A percentile compares a stretch with the other conserved stretches of the same genome.
These are phyloP conservation scores for Ophiognomonia clavigignenti-juglandacearum DNA, from an alignment of 2,329 filamentous ascomycete species.

Conservation along the genomic window DNA sequence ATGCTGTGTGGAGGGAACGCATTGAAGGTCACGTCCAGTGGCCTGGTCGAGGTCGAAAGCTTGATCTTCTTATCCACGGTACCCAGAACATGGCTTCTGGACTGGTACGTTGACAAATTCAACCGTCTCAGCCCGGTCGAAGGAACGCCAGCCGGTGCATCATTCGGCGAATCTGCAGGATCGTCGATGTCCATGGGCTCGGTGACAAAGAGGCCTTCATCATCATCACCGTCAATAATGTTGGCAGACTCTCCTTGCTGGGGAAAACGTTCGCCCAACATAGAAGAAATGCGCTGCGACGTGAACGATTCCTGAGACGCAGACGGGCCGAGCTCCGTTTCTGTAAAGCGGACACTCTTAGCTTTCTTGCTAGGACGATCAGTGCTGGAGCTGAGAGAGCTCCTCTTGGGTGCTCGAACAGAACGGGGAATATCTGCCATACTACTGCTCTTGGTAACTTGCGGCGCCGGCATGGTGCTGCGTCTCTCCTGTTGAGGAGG, in stretches of 20 bases:
- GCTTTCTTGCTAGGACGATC: slow-evolving; percentile 23
- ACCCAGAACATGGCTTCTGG: slow-evolving; percentile 12
- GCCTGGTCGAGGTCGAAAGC: neutral
- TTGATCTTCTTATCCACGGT: slow-evolving; percentile 19
- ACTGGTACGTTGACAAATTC: slow-evolving; percentile 7
- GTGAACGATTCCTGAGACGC: neutral
- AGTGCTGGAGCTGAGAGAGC: neutral
- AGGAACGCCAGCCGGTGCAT: neutral
- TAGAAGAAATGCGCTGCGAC: neutral
- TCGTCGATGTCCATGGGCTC: slow-evolving; percentile 22
- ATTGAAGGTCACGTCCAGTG: slow-evolving; percentile 22
- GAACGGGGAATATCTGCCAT: neutral
- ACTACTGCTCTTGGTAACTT: slow-evolving; percentile 10
- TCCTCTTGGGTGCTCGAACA: slow-evolving; percentile 2
- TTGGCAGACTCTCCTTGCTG: too few relatives aligned
- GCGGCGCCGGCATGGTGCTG: neutral
- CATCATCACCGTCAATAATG: too few relatives aligned
- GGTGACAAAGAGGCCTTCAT: slow-evolving; percentile 16
- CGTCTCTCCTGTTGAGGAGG: neutral
- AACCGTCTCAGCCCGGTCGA: slow-evolving; percentile 8
- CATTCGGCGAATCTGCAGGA: neutral
- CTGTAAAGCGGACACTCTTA: slow-evolving; percentile 34
- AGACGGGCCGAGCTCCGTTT: slow-evolving; percentile 13
- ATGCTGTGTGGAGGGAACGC: slow-evolving; percentile 19
- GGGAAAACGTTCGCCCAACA: neutral